Percentiles rank a stretch among this genome's conserved stretches.
Conservation (phyloP, 345 rosid species). For the Kernera saxatilis region DNA sequence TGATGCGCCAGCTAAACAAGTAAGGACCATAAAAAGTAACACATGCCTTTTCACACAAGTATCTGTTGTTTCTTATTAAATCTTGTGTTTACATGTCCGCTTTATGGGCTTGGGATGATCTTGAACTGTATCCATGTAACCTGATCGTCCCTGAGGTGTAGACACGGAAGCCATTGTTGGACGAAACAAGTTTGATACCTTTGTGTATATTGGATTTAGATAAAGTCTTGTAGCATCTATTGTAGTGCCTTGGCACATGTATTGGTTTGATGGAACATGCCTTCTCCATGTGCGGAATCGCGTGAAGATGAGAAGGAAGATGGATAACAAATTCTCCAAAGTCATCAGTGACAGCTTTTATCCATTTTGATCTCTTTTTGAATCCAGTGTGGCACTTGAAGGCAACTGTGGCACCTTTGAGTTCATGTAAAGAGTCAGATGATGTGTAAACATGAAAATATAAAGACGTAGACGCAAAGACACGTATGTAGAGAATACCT, state of each 20-base stretch:
- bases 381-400: slow-evolving; percentile 23
- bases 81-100: slow-evolving; percentile 12
- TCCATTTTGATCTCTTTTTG: slow-evolving; percentile 19
- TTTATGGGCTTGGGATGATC: slow-evolving; percentile 5
- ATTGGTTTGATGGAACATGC: slow-evolving; percentile 27
- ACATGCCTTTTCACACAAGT: background rate
- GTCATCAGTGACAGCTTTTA: slow-evolving; percentile 27
- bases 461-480: background rate
- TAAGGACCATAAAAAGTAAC: background rate
- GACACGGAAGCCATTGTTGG: slow-evolving; percentile 28
- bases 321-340: slow-evolving; percentile 28
- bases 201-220: slow-evolving; percentile 21
- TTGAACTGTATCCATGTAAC: slow-evolving; percentile 25
- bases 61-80: background rate
- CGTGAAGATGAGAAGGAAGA: slow-evolving; percentile 37
- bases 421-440: background rate
- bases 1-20: slow-evolving; percentile 31
- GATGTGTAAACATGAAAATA: background rate
- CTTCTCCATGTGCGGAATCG: slow-evolving; percentile 22
- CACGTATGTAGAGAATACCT: slow-evolving; percentile 9
- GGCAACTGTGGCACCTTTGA: slow-evolving; percentile 23
- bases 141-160: slow-evolving; percentile 28
- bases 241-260: slow-evolving; percentile 20
- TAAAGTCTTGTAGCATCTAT: background rate
- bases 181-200: slow-evolving; percentile 25